These are phyloP conservation scores for Didymella keratinophila DNA, from an alignment of 2,329 filamentous ascomycete species.

Conservation along the genomic window DNA sequence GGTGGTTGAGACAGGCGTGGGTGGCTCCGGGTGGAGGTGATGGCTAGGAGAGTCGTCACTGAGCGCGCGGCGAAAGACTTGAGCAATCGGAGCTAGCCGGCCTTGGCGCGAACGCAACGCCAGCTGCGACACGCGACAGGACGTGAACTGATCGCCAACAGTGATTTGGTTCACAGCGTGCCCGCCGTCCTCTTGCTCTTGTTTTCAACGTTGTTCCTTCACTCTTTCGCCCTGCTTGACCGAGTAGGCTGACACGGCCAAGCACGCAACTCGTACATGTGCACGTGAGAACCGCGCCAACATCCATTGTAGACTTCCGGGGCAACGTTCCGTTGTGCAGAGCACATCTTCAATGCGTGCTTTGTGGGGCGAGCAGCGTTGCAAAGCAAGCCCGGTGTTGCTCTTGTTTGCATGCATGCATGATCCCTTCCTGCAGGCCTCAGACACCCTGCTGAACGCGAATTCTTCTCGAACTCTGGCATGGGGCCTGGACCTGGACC, in stretches of 20 bases:
- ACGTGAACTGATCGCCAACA: neutral
- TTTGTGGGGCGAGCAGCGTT: neutral
- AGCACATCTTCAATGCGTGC: neutral
- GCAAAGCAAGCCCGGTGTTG: neutral
- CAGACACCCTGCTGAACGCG: conserved; percentile 1
- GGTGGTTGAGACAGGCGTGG: conserved; percentile 25
- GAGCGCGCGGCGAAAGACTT: conserved; percentile 22
- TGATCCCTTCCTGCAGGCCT: neutral
- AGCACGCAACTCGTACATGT: neutral
- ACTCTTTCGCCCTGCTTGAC: too few species aligned
- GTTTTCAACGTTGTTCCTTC: too few species aligned
- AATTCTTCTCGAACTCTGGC: too few species aligned
- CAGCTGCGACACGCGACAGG: conserved; percentile 5
- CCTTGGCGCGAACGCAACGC: conserved; percentile 10
- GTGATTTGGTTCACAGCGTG: neutral
- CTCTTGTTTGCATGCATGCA: neutral
- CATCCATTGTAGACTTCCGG: neutral
- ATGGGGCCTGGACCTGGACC: too few species aligned
- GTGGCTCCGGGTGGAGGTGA: conserved; percentile 17
- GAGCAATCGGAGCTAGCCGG: conserved; percentile 16
- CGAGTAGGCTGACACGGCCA: neutral
- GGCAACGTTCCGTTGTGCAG: neutral
- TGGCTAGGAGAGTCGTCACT: conserved; percentile 25
- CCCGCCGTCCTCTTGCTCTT: too few species aligned
- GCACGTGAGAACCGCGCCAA: neutral